Base-by-base conservation (phyloP, 2,329 filamentous ascomycete species). In the Alternaria arborescens region DNA sequence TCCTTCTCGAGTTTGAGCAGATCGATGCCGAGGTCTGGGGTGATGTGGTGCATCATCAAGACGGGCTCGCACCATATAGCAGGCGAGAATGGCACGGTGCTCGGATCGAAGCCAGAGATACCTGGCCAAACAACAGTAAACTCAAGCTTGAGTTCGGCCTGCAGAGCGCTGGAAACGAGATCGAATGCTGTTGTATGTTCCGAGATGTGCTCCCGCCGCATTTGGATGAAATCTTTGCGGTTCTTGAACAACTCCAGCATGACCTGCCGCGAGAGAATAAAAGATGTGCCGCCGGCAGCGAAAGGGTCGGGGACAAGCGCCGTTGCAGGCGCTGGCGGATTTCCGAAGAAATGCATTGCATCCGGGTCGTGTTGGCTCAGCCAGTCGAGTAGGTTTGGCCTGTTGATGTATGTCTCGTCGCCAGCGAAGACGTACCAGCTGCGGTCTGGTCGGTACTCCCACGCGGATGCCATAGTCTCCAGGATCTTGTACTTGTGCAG, bases 361-460 rank as follows among this genome's bases (percentile, higher is more conserved):
- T 70, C 72, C 3, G 82, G 65, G 69, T 88, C 82, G 62, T 85
- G 82, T 22, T 81, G 77, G 18, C 78, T 76, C 22, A 88, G 78
- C 84, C 85, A 88, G 24, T 80, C 74, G 16, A 87, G 68, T 41
- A 88, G 66, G 32, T 85, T 86, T 34, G 80, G 76, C 79, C 85
- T 85, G 10, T 85, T 77, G 41, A 87, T 72, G 64, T 86, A 88
- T 0, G 85, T 87, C 68, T 88, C 86, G 0, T 84, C 82, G 65
- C 88, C 86, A 47, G 87, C 82, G 70, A 88, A 88, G 56, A 87
- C 77, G 61, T 82, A 88, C 86, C 86, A 88, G 55, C 83, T 84
- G 44, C 83, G 82, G 26, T 85, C 74, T 2, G 82, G 82, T 38
- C 75, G 68, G 52, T 77, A 68, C 11, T 76, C 68, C 60, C 77